Evolutionary conservation across 2,329 filamentous ascomycete species (phyloP).

Genomic region (Penicillium sp.): DNA sequence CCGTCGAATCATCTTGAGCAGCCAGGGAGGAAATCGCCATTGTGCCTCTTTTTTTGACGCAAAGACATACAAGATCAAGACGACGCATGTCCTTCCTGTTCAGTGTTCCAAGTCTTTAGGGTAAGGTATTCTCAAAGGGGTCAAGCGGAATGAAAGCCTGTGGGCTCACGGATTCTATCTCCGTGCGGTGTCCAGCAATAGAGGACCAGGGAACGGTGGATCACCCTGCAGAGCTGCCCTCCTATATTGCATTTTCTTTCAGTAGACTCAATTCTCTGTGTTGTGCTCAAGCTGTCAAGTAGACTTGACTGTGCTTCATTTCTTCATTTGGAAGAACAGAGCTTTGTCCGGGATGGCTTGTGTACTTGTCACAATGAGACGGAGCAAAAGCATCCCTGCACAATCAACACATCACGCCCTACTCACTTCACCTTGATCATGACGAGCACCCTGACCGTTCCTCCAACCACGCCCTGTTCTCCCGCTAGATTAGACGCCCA

Average conservation of each 20-base stretch:
- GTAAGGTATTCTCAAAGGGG: not conserved
- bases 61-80: not conserved
- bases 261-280: not conserved
- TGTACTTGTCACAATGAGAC: not conserved
- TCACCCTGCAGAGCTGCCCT: conserved; percentile 1
- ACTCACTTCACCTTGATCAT: not conserved
- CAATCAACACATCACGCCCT: not conserved
- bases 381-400: not conserved
- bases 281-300: not conserved
- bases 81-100: not conserved
- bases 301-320: not conserved
- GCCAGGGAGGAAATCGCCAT: not conserved
- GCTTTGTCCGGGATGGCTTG: not conserved
- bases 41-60: not conserved
- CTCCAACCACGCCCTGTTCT: not conserved
- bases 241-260: not conserved
- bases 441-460: not conserved
- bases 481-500: not conserved
- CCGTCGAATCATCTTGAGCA: not conserved
- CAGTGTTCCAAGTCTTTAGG: not conserved
- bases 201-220: conserved; percentile 9
- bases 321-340: not conserved
- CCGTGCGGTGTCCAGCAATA: conserved; percentile 17
- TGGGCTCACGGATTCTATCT: conserved; percentile 24
- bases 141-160: conserved; percentile 8